Percentiles rank a stretch among this genome's conserved stretches.
phyloP scores from a whole-genome alignment of 2,329 filamentous ascomycete genomes.

The Rutstroemia sp. region DNA sequence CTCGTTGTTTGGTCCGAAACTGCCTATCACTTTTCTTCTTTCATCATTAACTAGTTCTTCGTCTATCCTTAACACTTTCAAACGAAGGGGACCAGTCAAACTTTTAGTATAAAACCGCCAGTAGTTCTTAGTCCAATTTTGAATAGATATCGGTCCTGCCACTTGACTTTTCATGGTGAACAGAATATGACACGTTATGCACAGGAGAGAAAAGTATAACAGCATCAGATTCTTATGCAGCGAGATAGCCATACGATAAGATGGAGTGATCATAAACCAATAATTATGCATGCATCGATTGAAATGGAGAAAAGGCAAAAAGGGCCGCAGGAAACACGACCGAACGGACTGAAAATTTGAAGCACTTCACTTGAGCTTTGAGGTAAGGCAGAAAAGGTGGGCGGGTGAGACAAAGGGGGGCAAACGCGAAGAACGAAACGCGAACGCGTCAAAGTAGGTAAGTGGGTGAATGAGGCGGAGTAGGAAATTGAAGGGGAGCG shows the following conservation, averaged over 20 bases:
- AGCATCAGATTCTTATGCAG: neutral
- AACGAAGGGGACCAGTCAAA: neutral
- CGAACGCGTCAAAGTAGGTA: no score
- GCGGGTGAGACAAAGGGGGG: no score
- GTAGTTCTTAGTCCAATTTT: neutral
- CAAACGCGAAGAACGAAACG: no score
- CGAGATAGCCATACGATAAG: neutral
- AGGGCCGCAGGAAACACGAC: neutral
- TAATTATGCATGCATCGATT: neutral
- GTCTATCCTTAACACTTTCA: neutral
- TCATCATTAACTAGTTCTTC: neutral
- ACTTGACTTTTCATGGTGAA: neutral
- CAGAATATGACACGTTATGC: conserved; percentile 4
- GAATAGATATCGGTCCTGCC: neutral
- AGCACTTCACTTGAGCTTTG: no score
- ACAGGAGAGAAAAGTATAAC: neutral
- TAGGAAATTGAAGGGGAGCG: no score
- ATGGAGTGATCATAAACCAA: neutral
- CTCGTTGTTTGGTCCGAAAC: neutral
- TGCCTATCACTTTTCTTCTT: neutral
- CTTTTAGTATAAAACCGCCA: neutral
- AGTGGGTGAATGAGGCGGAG: no score
- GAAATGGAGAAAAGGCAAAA: neutral
- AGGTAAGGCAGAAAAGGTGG: no score
- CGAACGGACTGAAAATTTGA: neutral